A percentile compares a stretch with the other conserved stretches of the same genome.
phyloP scores from a whole-genome alignment of 257 asterid species.

The Penstemon barbatus region DNA sequence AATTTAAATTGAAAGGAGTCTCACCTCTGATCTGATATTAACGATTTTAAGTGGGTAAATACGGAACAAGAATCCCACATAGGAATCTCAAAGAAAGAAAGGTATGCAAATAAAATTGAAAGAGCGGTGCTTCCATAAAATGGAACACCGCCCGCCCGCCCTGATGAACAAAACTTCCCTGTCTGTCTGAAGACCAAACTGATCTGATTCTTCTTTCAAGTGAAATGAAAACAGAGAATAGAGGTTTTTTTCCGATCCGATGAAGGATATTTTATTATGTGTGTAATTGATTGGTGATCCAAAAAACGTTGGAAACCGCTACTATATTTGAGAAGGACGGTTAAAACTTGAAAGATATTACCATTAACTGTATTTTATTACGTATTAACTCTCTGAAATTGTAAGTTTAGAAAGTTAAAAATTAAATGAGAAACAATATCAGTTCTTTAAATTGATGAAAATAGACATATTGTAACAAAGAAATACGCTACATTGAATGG shows the following conservation, averaged over 20 bases:
- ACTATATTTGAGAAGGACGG: background rate
- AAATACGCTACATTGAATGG: no score
- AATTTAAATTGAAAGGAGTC: no score
- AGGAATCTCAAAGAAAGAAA: background rate
- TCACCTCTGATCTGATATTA: background rate
- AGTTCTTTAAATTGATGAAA: no score
- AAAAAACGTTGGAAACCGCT: conserved; percentile 34
- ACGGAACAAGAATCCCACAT: conserved; percentile 11
- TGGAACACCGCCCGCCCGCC: conserved; percentile 72
- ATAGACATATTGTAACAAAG: no score
- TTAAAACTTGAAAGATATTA: background rate
- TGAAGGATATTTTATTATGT: background rate
- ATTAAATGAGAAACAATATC: no score
- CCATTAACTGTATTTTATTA: background rate
- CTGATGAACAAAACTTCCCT: conserved; percentile 17
- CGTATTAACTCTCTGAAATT: background rate
- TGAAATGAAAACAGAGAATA: conserved; percentile 17
- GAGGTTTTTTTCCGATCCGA: background rate
- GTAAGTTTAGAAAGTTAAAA: no score
- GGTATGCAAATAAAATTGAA: background rate
- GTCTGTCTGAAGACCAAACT: background rate
- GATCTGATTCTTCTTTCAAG: background rate
- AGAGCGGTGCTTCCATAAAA: conserved; percentile 52
- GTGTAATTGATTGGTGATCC: conserved; percentile 47
- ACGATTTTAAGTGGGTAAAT: conserved; percentile 4